Conservation (phyloP, 306 rosid species). For the Gastrolobium bilobum region DNA sequence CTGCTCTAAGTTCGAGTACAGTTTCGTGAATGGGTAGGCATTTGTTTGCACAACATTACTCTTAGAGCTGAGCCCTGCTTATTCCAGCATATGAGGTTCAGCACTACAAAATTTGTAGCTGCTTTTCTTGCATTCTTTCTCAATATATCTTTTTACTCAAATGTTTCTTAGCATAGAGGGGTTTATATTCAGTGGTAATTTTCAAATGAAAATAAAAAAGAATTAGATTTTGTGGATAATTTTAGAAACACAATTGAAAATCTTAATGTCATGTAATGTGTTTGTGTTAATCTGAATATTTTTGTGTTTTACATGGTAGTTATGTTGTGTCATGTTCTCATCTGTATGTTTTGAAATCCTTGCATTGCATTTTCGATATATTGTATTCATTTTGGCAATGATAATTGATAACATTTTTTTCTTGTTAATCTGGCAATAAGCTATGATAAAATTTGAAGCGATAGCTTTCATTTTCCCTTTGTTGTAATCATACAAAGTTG, state of each 20-base stretch:
- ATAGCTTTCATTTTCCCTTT: conserved; percentile 9
- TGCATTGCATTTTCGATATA: conserved; percentile 18
- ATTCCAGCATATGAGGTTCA: background rate
- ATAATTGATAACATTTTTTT: background rate
- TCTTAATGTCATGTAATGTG: background rate
- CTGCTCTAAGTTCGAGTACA: background rate
- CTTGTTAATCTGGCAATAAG: conserved; percentile 35
- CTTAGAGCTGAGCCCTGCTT: background rate
- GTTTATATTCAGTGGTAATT: background rate
- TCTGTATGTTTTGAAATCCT: conserved; percentile 24
- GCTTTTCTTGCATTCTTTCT: background rate
- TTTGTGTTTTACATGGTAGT: background rate
- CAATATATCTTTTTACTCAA: background rate
- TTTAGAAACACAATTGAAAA: background rate
- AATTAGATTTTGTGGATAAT: background rate
- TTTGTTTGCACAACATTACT: background rate
- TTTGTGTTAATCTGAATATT: conserved; percentile 34
- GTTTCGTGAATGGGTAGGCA: background rate
- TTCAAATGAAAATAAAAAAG: background rate
- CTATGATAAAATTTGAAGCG: background rate
- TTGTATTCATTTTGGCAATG: conserved; percentile 38
- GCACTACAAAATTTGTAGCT: background rate
- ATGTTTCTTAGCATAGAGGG: background rate
- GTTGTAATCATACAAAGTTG: conserved; percentile 29
- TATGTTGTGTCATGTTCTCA: background rate